These are phyloP conservation scores for Jackrogersella minutella DNA, from an alignment of 495 filamentous ascomycete species.

Conservation along the genomic window DNA sequence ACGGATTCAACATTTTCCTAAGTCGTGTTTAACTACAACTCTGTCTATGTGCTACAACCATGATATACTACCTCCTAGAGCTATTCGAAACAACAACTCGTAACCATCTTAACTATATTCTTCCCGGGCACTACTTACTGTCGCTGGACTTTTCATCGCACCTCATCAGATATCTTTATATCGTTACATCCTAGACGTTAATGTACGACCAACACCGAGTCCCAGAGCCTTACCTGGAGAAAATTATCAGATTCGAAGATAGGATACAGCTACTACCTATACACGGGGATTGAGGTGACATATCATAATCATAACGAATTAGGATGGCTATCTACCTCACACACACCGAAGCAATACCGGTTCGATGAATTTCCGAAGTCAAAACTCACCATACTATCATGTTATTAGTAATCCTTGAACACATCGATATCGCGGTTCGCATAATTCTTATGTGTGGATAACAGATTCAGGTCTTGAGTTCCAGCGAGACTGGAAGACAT, in stretches of 20 bases:
- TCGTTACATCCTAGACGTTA: not conserved
- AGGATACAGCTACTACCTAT: not conserved
- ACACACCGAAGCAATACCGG: too few relatives aligned
- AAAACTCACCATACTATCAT: not conserved
- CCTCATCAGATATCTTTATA: not conserved
- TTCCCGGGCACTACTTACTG: not conserved
- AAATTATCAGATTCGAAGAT: not conserved
- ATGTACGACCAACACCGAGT: not conserved
- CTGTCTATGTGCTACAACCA: constrained; percentile 18
- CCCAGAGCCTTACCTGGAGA: not conserved
- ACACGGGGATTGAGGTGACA: not conserved
- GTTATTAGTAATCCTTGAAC: not conserved
- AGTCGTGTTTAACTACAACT: not conserved
- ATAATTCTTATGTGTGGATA: not conserved
- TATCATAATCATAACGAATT: too few relatives aligned
- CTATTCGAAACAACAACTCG: constrained; percentile 3
- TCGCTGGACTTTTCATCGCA: not conserved
- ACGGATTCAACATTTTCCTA: constrained; percentile 8
- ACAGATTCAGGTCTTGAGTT: not conserved
- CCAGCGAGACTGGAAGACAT: not conserved
- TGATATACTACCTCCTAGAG: constrained; percentile 12
- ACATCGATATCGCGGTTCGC: not conserved
- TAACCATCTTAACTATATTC: constrained; percentile 1
- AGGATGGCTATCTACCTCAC: not conserved
- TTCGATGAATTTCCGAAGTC: not conserved